A percentile compares a stretch with the other conserved stretches of the same genome.
These are phyloP conservation scores for Ustilago trichophora DNA, from an alignment of 1,284 basidiomycete genomes.

Conservation along the genomic window DNA sequence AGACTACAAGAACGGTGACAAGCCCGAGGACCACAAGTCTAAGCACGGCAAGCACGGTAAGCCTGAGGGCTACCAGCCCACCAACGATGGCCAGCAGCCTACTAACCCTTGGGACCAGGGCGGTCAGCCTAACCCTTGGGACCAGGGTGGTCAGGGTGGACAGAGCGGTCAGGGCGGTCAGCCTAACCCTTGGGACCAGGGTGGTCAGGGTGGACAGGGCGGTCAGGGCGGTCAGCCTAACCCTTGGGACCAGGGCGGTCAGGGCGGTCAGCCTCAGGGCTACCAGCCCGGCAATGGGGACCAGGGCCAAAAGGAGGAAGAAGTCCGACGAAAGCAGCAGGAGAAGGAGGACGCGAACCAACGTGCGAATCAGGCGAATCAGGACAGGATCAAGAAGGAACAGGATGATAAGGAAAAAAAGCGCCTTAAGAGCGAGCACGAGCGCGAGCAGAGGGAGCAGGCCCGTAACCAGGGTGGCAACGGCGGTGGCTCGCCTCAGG, in stretches of 20 bases:
- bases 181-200: too few species aligned
- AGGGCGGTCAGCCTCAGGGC: neutral
- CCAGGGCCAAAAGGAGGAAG: too few species aligned
- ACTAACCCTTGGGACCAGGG: too few species aligned
- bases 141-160: too few species aligned
- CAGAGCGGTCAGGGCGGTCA: too few species aligned
- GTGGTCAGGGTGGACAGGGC: too few species aligned
- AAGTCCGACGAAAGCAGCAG: neutral
- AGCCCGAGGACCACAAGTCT: too few species aligned
- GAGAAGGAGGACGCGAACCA: conserved; percentile 3
- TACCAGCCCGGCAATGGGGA: too few species aligned
- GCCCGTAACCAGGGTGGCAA: neutral
- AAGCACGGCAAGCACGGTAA: too few species aligned
- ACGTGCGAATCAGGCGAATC: conserved; percentile 14
- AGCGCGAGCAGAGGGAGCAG: conserved; percentile 5
- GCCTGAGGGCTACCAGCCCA: too few species aligned
- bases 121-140: too few species aligned
- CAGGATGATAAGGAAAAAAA: conserved; percentile 10
- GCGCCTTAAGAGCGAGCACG: conserved; percentile 9
- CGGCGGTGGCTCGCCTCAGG: conserved; percentile 1
- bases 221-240: neutral
- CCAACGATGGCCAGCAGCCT: too few species aligned
- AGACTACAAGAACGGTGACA: conserved; percentile 9
- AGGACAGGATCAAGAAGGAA: conserved; percentile 11
- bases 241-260: neutral